phyloP scores from a whole-genome alignment of 2,329 filamentous ascomycete species.

The Fusarium transvaalense region DNA sequence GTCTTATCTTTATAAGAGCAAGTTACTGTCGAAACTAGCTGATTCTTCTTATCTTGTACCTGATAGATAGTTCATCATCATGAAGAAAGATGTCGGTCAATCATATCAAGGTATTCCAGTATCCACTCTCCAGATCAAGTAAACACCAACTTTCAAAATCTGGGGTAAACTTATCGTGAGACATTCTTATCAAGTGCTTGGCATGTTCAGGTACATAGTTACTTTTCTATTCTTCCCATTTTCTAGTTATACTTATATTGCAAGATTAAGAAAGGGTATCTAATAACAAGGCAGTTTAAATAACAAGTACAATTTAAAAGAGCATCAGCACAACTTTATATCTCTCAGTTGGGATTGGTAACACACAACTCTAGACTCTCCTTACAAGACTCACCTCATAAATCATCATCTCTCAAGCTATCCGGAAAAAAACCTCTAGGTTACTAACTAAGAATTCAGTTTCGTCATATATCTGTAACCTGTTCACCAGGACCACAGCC shows the following conservation, averaged over 20 bases:
- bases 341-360: neutral
- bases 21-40: neutral
- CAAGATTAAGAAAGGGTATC: no score
- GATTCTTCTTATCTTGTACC: slow-evolving; percentile 17
- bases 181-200: slow-evolving; percentile 18
- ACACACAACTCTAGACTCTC: no score
- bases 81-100: slow-evolving; percentile 21
- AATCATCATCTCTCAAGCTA: neutral
- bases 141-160: slow-evolving; percentile 27
- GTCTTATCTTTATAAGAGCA: neutral
- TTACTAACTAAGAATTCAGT: no score
- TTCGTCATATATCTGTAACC: neutral
- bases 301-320: no score
- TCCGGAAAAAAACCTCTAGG: no score
- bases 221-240: neutral
- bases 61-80: slow-evolving; percentile 2
- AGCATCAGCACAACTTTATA: neutral
- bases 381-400: no score
- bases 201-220: neutral
- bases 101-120: slow-evolving; percentile 26
- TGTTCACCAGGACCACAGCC: neutral
- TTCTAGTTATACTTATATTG: neutral
- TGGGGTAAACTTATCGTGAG: slow-evolving; percentile 22
- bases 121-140: slow-evolving; percentile 35
- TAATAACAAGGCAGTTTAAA: no score